Base-by-base conservation (phyloP, 768 basidiomycete species). In the Russula compacta region DNA sequence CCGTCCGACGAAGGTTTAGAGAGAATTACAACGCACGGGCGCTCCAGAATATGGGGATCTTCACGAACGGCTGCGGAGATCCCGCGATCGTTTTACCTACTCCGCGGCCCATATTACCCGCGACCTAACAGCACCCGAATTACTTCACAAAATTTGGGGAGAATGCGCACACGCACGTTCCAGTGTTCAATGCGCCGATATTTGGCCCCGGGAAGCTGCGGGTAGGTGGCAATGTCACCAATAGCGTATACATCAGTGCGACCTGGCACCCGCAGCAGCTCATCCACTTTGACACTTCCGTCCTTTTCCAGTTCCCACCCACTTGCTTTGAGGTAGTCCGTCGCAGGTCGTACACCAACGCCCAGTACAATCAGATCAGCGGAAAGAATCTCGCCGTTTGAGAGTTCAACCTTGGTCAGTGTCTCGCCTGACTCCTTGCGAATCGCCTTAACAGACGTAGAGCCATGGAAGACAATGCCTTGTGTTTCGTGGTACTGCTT, bases 1-100 rank as follows among this genome's bases (percentile, higher is more conserved):
- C 6, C 6, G 32, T 36, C 8, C 17, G 29, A n/a, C 2, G 19
- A 59, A 2, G 66, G 35, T 19, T 53, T 32, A n/a, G 40, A n/a
- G 2, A 53, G 33, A 46, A 56, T 12, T 7, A 40, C 6, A 17
- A 61, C 87, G 58, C 69, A 89, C 87, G 87, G 21, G 90, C 88
- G 69, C 89, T 91, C 93, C 93, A 95, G 76, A 95, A 95, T 40
- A 92, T 74, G 0, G 92, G 91, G 11, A 89, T 75, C 73, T 92
- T 93, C 50, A 77, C 78, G 72, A 87, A 92, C n/a, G 85, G 82
- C 63, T 83, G 81, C 36, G 66, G 58, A 35, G 56, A 60, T 29
- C 65, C 71, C 3, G 86, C 78, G 65, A 95, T 91, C 9, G 80
- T 85, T 70, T 83, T 82, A 0, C 87, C 93, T n/a, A 88, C 86